Conservation (phyloP, 257 asterid genomes). For the Solanum pennellii region DNA sequence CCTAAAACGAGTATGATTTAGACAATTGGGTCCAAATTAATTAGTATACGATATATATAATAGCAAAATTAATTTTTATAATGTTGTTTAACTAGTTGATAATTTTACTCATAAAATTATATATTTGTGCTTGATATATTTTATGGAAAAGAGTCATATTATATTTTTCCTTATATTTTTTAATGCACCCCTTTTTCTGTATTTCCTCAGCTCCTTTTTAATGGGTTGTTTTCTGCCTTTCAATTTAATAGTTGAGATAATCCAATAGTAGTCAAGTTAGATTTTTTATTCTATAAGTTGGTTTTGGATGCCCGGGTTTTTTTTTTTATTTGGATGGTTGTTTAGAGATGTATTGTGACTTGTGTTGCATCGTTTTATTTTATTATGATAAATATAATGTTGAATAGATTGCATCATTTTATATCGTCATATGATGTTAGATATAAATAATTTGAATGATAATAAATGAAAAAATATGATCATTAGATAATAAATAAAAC, state of each 20-base stretch:
- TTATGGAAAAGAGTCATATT: not conserved
- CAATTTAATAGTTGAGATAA: not conserved
- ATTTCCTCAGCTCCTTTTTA: not conserved
- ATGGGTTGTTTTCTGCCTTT: not conserved
- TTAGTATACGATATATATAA: not conserved
- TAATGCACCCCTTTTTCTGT: not conserved
- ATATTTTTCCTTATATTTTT: not conserved
- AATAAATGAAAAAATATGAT: not conserved
- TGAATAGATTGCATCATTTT: not conserved
- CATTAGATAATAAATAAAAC: not conserved
- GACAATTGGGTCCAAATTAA: not conserved
- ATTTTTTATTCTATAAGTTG: not conserved
- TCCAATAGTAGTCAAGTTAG: not conserved
- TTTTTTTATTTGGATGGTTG: not conserved
- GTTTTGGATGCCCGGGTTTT: not conserved
- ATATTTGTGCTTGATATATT: not conserved
- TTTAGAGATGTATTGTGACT: not conserved
- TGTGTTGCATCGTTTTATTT: not conserved
- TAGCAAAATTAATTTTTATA: not conserved
- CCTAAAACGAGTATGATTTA: no score
- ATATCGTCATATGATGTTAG: not conserved
- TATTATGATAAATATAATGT: not conserved
- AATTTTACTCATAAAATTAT: not conserved
- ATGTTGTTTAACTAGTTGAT: not conserved
- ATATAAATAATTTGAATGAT: no score